Evolutionary conservation across 2,329 filamentous ascomycete species (phyloP).

Genomic region (Ceratocystis diversiconidia): DNA sequence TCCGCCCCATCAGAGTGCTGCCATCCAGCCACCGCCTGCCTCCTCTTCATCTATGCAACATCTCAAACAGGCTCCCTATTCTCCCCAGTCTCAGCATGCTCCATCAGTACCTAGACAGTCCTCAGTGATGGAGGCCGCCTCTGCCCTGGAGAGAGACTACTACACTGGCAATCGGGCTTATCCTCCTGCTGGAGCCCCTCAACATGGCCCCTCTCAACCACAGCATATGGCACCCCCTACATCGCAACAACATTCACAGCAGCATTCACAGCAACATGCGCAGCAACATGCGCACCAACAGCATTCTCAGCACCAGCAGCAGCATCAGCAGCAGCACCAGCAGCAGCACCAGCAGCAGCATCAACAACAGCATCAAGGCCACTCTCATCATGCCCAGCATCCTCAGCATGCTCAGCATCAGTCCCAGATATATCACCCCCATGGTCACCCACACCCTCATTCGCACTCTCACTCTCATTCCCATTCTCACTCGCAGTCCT

Average conservation of each 20-base stretch:
- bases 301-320: constrained; percentile 20
- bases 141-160: constrained; percentile 34
- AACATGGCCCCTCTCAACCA: not conserved
- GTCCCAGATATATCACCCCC: constrained; percentile 30
- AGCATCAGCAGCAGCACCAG: constrained; percentile 31
- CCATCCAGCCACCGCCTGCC: constrained; percentile 20
- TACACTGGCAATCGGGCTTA: constrained; percentile 31
- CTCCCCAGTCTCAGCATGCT: constrained; percentile 37
- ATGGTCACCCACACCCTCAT: constrained; percentile 8
- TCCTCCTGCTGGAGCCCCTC: constrained; percentile 25
- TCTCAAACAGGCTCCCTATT: constrained; percentile 35
- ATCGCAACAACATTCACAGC: constrained; percentile 31
- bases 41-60: constrained; percentile 36
- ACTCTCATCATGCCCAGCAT: constrained; percentile 30
- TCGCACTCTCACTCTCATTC: constrained; percentile 22
- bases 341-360: constrained; percentile 16
- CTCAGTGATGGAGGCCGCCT: constrained; percentile 27
- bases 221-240: constrained; percentile 28
- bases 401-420: constrained; percentile 45
- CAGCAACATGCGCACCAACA: constrained; percentile 4
- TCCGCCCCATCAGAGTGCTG: constrained; percentile 29
- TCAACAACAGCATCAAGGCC: constrained; percentile 30
- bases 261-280: constrained; percentile 23
- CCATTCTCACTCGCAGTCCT: constrained; percentile 19
- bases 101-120: constrained; percentile 30